A percentile compares a stretch with the other conserved stretches of the same genome.
These are phyloP conservation scores for Cenchrus fungigraminus DNA, from an alignment of 176 grass and related monocot species.

Conservation along the genomic window DNA sequence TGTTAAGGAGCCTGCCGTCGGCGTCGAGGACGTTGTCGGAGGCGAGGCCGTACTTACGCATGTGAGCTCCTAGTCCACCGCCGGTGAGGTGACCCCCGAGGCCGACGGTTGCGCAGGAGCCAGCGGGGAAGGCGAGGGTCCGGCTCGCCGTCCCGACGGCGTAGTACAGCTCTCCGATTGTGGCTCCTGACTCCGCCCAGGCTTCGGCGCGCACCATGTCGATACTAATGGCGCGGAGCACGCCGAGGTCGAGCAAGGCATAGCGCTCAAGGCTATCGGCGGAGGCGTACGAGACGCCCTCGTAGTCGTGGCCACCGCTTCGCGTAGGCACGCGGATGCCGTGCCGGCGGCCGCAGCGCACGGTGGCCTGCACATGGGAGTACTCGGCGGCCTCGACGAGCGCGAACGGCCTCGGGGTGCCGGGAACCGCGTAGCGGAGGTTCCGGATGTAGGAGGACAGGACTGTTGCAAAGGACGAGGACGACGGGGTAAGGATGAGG, in stretches of 20 bases:
- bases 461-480: not conserved
- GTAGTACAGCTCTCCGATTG: too few relatives aligned
- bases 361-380: not conserved
- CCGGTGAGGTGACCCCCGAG: conserved; percentile 47
- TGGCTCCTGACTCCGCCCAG: too few relatives aligned
- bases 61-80: conserved; percentile 30
- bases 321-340: not conserved
- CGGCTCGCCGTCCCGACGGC: too few relatives aligned
- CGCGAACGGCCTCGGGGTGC: conserved; percentile 19
- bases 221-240: too few relatives aligned
- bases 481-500: not conserved
- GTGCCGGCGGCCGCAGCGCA: conserved; percentile 24
- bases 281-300: too few relatives aligned
- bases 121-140: too few relatives aligned
- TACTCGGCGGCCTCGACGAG: conserved; percentile 24
- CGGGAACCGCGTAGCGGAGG: conserved; percentile 25
- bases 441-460: conserved; percentile 42
- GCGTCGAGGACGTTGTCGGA: conserved; percentile 50
- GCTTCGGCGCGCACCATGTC: too few relatives aligned
- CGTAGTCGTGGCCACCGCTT: too few relatives aligned
- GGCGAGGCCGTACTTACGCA: conserved; percentile 39
- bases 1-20: conserved; percentile 24
- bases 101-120: conserved; percentile 32
- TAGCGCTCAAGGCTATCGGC: too few relatives aligned
- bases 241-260: too few relatives aligned